Base-by-base conservation (phyloP, 1,284 basidiomycete species). In the Rhodotorula sp. region DNA sequence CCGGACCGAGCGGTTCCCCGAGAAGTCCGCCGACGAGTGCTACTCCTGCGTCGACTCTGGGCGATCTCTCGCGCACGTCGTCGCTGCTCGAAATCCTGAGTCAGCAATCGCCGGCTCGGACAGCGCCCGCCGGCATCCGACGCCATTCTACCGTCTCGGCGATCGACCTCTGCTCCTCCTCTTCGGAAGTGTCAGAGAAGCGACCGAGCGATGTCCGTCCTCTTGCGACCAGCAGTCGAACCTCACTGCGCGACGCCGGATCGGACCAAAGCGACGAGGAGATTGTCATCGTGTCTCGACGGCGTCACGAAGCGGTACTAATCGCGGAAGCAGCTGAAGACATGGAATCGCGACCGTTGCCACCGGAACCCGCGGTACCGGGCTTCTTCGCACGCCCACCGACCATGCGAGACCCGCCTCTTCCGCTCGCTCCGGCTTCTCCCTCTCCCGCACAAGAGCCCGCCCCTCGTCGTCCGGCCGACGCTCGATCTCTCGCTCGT, bases 61-160 rank as follows among this genome's bases (percentile, higher is more conserved):
- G 37, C 64, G 14, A 20, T 56, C 12, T 51, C 60, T 8, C 49
- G 48, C 63, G 37, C 53, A 29, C 37, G 59, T 33, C 60, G 55
- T 20, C 22, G 44, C 24, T n/a, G 46, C 18, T 29, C 53, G 44
- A 37, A 42, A 15, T 18, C 15, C 26, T 51, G 22, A 24, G n/a
- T 18, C n/a, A 22, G 8, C 49, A 22, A 2, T 14, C 49, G 22
- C 24, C 49, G 49, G n/a, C 20, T 22, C 49, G 49, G 49, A 51
- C 49, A 24, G 4, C 49, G 10, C 22, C 49, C 49, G 22, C n/a
- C 49, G 49, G n/a, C 12, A 4, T 51, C 49, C 24, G n/a, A 4
- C 51, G 24, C 61, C 15, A 29, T 46, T 56, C 15, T n/a, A 46
- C 1, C 44, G 17, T 37, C 29, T 29, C 48, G 48, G 15, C 30